Conservation (phyloP, 176 grass and related monocot genomes). For the Oryza brachyantha region DNA sequence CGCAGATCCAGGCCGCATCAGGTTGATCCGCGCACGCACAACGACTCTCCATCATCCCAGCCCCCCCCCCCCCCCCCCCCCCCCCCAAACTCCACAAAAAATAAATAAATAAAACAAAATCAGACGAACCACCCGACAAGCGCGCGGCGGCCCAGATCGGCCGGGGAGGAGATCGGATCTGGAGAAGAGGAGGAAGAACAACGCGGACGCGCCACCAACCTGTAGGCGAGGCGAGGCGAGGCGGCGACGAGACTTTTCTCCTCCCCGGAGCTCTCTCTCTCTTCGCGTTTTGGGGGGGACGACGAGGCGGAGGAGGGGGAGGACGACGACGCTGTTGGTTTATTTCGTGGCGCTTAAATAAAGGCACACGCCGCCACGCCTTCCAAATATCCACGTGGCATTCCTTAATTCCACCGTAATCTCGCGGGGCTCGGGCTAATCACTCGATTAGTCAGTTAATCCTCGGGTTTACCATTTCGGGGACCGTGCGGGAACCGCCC, state of each 20-base stretch:
- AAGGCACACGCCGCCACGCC: neutral
- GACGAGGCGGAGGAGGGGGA: neutral
- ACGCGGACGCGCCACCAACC: conserved; percentile 34
- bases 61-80: neutral
- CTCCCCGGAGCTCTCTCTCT: neutral
- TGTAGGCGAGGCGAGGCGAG: conserved; percentile 41
- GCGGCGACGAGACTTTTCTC: conserved; percentile 31
- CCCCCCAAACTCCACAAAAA: no score
- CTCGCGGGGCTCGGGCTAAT: neutral
- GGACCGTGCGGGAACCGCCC: no score
- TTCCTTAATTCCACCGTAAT: neutral
- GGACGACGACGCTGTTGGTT: neutral
- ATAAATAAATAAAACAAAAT: neutral
- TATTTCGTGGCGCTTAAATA: conserved; percentile 25
- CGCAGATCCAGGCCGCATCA: neutral
- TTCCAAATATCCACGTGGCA: neutral
- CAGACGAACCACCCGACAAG: neutral
- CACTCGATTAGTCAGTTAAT: neutral
- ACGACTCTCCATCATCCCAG: neutral
- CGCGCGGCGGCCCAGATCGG: neutral
- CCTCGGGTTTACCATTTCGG: neutral
- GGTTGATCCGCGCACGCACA: neutral
- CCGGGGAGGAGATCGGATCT: neutral
- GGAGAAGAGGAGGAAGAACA: neutral
- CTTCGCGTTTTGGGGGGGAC: neutral